Evolutionary conservation across 2,329 filamentous ascomycete genomes (phyloP), one percentile per base, ranked within the genome.

Genomic region (Sporothrix inflata): DNA sequence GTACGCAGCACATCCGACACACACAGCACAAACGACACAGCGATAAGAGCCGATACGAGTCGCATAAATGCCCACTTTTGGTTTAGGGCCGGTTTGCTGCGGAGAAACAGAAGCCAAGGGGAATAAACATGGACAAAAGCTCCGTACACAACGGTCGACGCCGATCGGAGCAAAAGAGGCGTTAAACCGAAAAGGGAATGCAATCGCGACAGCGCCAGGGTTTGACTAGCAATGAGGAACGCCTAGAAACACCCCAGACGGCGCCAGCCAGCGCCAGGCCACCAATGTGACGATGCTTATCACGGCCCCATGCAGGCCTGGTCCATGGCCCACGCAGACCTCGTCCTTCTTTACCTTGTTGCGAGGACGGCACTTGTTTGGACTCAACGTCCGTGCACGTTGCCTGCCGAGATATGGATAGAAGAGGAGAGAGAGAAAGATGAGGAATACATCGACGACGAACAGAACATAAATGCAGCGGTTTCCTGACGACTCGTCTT

Each of bases 301-400:
- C 65, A 67, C 24, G 69, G 69, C 21, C 40, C 67, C 53, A 57
- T 57, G 53, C 53, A 34, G 53, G 67, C 68, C n/a, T 24, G 40
- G 53, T 42, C 38, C 40, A 38, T 49, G 40, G 68, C 30, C n/a
- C 57, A 70, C 30, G 19, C 55, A 40, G 69, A 14, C 30, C 11
- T 47, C 27, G 19, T 60, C 19, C 11, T 21, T 34, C 27, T 34
- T 30, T 30, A 42, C 21, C 21, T 63, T 8, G 12, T 30, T 14
- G 7, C 21, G 9, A 1, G 30, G 30, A 16, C 45, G 45, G 47
- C 65, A 68, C 45, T 45, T 45, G 34, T 19, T 19, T 19, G 53
- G 19, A 40, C 14, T 21, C 34, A 57, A 14, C n/a, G 38, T 65
- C n/a, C 60, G 60, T 65, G 60, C 60, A 45, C 60, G 12, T 9